Base-by-base conservation (phyloP, 164 flowering plant species). In the Litsea cubeba region DNA sequence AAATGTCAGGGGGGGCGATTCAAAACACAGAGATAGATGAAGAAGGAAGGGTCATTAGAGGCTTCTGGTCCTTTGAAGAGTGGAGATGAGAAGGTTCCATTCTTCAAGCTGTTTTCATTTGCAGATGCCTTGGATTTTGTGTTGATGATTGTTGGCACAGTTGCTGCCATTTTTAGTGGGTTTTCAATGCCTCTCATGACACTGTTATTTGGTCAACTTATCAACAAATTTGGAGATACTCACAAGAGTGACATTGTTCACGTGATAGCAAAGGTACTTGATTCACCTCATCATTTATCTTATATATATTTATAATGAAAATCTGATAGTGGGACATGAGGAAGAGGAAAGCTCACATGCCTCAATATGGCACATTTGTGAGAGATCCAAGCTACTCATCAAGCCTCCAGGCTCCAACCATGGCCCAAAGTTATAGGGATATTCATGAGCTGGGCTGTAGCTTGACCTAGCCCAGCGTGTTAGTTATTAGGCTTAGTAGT, bases 101-200 rank as follows among this genome's bases (percentile, higher is more conserved):
- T 75, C 70, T 75, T 72, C 78, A 81, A 70, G 76, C 76, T 81
- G 11, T 81, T 77, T 51, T 69, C 83, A 3, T 81, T 77, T 65
- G 78, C 80, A 28, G 80, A 78, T 25, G 20, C 71, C 20, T 63
- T 50, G 14, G 83, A 81, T 58, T 26, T 70, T 1, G 65, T 24
- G 18, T 30, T 80, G 54, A 77, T 80, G 83, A 54, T 72, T 28
- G 28, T 75, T 11, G 92, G 92, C 1, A 76, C 83, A 67, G 58
- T 87, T 26, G 74, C 71, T 30, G 86, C 87, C 65, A 35, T 82
- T 51, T 87, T 77, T 71, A 87, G 79, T 77, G 89, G 92, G 35
- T 20, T 79, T 1, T 75, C 72, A 35, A n/a, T 78, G 81, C 90
- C 92, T 10, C 68, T 86, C 3, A 79, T 85, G 88, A 79, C 87